Conservation (phyloP, 768 basidiomycete genomes). For the Strobilomyces confusus region DNA sequence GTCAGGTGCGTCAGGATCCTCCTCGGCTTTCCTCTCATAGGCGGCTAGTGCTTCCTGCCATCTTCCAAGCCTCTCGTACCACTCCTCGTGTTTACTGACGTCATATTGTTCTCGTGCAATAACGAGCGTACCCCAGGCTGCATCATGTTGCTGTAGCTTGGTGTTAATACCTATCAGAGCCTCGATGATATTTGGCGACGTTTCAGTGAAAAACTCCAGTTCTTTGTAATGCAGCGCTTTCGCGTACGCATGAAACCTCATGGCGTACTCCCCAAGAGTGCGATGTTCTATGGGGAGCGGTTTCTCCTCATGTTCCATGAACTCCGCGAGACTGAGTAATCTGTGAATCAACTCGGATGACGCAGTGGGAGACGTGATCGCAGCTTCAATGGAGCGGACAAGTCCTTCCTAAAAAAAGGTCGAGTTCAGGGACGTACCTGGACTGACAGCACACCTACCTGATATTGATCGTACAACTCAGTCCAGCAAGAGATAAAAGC, state of each 20-base stretch:
- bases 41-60: conserved; percentile 92
- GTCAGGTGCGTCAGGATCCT: conserved; percentile 74
- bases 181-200: conserved; percentile 87
- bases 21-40: conserved; percentile 73
- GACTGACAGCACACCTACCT: conserved; percentile 45
- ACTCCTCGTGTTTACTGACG: conserved; percentile 90
- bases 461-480: conserved; percentile 93
- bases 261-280: conserved; percentile 89
- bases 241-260: conserved; percentile 91
- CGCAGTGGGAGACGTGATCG: conserved; percentile 71
- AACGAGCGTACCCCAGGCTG: conserved; percentile 93
- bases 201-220: conserved; percentile 91
- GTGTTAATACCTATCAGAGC: conserved; percentile 96
- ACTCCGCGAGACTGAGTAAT: conserved; percentile 90
- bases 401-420: conserved; percentile 74
- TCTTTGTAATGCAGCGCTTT: conserved; percentile 99
- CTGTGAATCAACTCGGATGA: conserved; percentile 89
- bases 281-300: conserved; percentile 90
- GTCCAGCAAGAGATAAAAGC: conserved; percentile 98
- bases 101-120: conserved; percentile 89
- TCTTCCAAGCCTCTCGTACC: conserved; percentile 94
- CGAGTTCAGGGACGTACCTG: neutral
- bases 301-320: conserved; percentile 99
- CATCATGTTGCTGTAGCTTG: conserved; percentile 93
- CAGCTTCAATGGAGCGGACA: conserved; percentile 82